A percentile compares a stretch with the other conserved stretches of the same genome.
phyloP scores from a whole-genome alignment of 169 alveolate species.

The Plasmodium chabaudi region DNA sequence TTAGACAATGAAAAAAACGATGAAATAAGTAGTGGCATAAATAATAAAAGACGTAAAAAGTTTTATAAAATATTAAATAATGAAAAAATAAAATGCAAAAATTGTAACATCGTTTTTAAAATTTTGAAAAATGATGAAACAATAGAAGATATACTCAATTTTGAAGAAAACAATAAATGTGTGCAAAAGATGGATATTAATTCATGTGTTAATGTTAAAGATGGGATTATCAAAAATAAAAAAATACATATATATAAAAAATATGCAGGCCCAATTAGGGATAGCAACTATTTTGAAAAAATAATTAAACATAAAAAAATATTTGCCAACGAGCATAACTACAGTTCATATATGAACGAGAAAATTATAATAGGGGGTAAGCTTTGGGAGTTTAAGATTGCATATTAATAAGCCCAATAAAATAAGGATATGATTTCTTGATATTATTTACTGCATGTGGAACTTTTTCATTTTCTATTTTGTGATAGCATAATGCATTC shows the following conservation, averaged over 20 bases:
- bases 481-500: background rate
- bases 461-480: too few relatives aligned
- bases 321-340: background rate
- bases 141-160: constrained; percentile 17
- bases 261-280: constrained; percentile 20
- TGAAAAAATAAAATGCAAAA: constrained; percentile 21
- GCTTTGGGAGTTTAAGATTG: too few relatives aligned
- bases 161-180: constrained; percentile 33
- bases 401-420: too few relatives aligned
- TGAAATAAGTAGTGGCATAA: background rate
- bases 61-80: constrained; percentile 10
- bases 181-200: constrained; percentile 1
- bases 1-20: background rate
- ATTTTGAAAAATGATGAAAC: constrained; percentile 24
- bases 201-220: constrained; percentile 34
- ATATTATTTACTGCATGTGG: too few relatives aligned
- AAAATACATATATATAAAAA: constrained; percentile 53
- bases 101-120: constrained; percentile 23
- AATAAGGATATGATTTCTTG: too few relatives aligned
- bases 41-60: constrained; percentile 3
- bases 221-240: constrained; percentile 2
- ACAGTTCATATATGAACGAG: constrained; percentile 14
- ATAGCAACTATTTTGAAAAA: background rate
- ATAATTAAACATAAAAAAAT: background rate
- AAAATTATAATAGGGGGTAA: constrained; percentile 26